These are phyloP conservation scores for Rusavskia elegans DNA, from an alignment of 495 filamentous ascomycete genomes.

Conservation along the genomic window DNA sequence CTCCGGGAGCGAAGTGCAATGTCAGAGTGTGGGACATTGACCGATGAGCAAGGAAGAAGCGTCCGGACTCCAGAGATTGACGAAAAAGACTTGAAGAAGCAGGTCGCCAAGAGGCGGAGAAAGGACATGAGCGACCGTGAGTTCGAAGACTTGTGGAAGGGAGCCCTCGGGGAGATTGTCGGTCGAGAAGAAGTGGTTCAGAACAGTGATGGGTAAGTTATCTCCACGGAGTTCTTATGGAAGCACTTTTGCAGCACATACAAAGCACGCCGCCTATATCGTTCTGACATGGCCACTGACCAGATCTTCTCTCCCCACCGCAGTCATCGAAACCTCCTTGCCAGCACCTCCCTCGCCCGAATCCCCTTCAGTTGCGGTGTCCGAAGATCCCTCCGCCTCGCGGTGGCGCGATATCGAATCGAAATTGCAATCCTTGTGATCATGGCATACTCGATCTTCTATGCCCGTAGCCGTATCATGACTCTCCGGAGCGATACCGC, in stretches of 20 bases:
- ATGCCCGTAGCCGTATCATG: constrained; percentile 38
- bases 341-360: constrained; percentile 68
- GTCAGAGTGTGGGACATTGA: constrained; percentile 71
- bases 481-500: constrained; percentile 45
- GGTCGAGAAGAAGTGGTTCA: constrained; percentile 66
- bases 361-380: constrained; percentile 76
- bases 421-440: constrained; percentile 60
- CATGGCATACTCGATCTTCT: constrained; percentile 30
- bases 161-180: constrained; percentile 73
- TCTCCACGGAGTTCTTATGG: neutral
- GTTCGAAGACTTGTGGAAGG: constrained; percentile 83
- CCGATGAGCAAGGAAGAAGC: constrained; percentile 42
- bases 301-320: constrained; percentile 42
- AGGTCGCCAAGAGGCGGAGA: constrained; percentile 52
- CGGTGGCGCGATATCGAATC: constrained; percentile 91
- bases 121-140: constrained; percentile 70
- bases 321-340: constrained; percentile 52
- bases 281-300: constrained; percentile 53
- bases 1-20: constrained; percentile 73
- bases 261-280: constrained; percentile 15
- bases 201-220: constrained; percentile 60
- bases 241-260: constrained; percentile 2
- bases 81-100: constrained; percentile 61
- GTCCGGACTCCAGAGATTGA: constrained; percentile 47
- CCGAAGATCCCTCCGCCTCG: constrained; percentile 77